phyloP scores from a whole-genome alignment of 2,329 filamentous ascomycete genomes.

The Fusarium setosum region DNA sequence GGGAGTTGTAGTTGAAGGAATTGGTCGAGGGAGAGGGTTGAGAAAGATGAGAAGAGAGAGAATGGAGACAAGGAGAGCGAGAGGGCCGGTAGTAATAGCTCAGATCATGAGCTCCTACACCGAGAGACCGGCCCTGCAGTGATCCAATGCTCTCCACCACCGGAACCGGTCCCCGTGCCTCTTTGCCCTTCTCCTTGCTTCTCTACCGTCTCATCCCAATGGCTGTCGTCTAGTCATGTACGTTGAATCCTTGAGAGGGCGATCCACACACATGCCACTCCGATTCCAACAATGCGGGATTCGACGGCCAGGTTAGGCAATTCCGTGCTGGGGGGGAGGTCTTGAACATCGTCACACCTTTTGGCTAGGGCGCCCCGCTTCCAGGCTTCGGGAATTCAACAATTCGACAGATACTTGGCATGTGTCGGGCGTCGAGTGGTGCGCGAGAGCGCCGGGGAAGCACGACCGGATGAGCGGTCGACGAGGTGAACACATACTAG shows the following conservation, averaged over 20 bases:
- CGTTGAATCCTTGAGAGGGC: not conserved
- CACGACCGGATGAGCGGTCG: conserved; percentile 20
- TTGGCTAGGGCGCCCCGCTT: not conserved
- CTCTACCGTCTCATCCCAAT: not conserved
- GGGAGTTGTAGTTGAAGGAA: not conserved
- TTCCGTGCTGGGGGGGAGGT: not conserved
- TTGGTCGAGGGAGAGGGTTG: not conserved
- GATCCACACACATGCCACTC: conserved; percentile 2
- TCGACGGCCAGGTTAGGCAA: not conserved
- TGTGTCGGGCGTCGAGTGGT: conserved; percentile 34
- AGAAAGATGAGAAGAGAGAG: not conserved
- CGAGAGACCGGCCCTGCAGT: conserved; percentile 1
- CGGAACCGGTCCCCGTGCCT: conserved; percentile 12
- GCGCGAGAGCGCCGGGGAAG: conserved; percentile 18
- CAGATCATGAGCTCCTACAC: conserved; percentile 16
- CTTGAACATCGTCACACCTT: conserved; percentile 1
- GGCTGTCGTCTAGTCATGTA: not conserved
- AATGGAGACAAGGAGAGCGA: not conserved
- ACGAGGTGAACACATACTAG: conserved; percentile 12
- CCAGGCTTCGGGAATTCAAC: not conserved
- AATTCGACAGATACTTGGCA: conserved; percentile 17
- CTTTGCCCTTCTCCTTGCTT: not conserved
- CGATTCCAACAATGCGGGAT: not conserved
- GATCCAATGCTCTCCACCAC: not conserved
- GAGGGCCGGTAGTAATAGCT: not conserved